Conservation (phyloP, 108 stramenopile genomes). For the Bacterosira constricta region DNA sequence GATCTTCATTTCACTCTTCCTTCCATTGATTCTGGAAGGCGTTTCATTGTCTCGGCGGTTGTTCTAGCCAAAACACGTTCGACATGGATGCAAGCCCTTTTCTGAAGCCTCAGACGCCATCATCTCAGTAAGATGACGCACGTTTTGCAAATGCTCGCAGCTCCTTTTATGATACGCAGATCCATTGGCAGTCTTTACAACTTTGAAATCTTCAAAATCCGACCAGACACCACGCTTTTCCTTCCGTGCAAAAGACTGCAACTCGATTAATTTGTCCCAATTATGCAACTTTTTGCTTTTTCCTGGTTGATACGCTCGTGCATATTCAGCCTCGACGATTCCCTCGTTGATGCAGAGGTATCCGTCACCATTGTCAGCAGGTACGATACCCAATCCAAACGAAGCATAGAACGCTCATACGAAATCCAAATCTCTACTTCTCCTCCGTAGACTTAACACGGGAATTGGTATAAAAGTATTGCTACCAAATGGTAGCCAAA, state of each 20-base stretch:
- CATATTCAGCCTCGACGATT: slow-evolving; percentile 19
- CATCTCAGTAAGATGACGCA: slow-evolving; percentile 12
- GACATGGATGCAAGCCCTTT: slow-evolving; percentile 19
- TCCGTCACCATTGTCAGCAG: slow-evolving; percentile 9
- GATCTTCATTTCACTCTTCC: too few species aligned
- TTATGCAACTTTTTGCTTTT: slow-evolving; percentile 4
- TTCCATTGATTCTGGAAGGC: too few species aligned
- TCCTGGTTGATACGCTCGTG: slow-evolving; percentile 9
- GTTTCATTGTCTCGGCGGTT: too few species aligned
- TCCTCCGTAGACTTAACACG: slow-evolving; percentile 13
- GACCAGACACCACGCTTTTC: slow-evolving; percentile 13
- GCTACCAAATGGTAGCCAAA: too few species aligned
- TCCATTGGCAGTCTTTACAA: slow-evolving; percentile 22
- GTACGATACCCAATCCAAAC: slow-evolving; percentile 29
- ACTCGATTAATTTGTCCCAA: slow-evolving; percentile 21
- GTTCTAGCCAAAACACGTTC: slow-evolving; percentile 11
- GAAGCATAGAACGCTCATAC: slow-evolving; percentile 11
- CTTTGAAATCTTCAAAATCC: slow-evolving; percentile 16
- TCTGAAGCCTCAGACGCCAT: slow-evolving; percentile 7
- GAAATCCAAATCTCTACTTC: slow-evolving; percentile 18
- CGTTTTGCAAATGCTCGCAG: slow-evolving; percentile 10
- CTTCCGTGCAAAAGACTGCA: slow-evolving; percentile 11
- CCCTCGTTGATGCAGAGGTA: slow-evolving; percentile 21
- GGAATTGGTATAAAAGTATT: too few species aligned
- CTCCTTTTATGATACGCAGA: slow-evolving; percentile 7